These are phyloP conservation scores for Boletus rex-veris DNA, from an alignment of 768 basidiomycete genomes.

Conservation along the genomic window DNA sequence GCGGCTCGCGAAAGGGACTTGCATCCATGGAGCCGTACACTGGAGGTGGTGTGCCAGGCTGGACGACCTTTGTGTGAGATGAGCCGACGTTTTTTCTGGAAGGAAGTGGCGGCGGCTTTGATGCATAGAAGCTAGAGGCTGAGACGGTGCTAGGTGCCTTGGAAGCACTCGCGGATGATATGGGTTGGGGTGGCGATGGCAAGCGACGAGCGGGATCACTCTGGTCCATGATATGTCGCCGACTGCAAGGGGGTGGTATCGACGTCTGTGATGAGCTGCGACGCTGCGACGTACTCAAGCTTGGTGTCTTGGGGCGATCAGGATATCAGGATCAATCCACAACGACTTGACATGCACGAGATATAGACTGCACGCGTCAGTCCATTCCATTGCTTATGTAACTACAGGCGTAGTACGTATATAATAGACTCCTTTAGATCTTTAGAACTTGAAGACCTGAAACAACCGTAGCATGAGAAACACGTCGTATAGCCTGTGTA, in stretches of 20 bases:
- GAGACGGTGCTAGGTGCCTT: slow-evolving; percentile 25
- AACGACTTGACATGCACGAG: background rate
- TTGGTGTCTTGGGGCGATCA: slow-evolving; percentile 6
- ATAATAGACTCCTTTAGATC: slow-evolving; percentile 20
- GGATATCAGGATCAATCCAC: slow-evolving; percentile 19
- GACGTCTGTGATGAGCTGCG: background rate
- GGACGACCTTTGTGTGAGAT: slow-evolving; percentile 34
- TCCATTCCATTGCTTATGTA: slow-evolving; percentile 25
- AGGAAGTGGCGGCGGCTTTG: slow-evolving; percentile 37
- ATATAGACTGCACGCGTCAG: slow-evolving; percentile 21
- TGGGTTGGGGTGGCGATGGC: slow-evolving; percentile 44
- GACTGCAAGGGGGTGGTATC: slow-evolving; percentile 8
- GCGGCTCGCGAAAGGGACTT: slow-evolving; percentile 50
- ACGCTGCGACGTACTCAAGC: background rate
- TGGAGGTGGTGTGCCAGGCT: slow-evolving; percentile 28
- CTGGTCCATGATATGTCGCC: slow-evolving; percentile 42
- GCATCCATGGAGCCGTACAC: slow-evolving; percentile 20
- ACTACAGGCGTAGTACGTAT: slow-evolving; percentile 5
- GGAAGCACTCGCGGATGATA: slow-evolving; percentile 32
- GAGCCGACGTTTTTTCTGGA: slow-evolving; percentile 35
- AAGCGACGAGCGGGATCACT: slow-evolving; percentile 35
- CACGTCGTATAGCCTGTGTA: background rate
- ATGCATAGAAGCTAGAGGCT: slow-evolving; percentile 27
- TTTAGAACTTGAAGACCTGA: slow-evolving; percentile 43
- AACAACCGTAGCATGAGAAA: slow-evolving; percentile 2